Base-by-base conservation (phyloP, 768 basidiomycete species). In the Tephrocybe sp. region DNA sequence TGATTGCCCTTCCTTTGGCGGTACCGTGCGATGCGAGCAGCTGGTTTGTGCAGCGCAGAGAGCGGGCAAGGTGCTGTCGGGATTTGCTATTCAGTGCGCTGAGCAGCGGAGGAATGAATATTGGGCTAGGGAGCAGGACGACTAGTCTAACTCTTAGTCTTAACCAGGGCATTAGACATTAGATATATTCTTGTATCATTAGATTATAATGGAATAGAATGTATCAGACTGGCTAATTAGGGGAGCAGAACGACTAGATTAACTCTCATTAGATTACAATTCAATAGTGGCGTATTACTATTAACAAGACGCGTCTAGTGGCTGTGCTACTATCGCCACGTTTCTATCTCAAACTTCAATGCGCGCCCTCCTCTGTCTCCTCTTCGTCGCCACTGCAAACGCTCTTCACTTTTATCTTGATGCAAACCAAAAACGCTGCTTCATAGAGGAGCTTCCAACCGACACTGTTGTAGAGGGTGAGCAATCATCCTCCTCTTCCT, bases 391-490 rank as follows among this genome's bases (percentile, higher is more conserved):
- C 19, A 63, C 76, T 16, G 77, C 74, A 15, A 79, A 86, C 64
- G 92, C 90, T 24, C 84, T 99, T 22, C 97, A 99, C 65, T 97
- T 98, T 69, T 99, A 99, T 66, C 82, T 99, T 50, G 93, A 97
- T 64, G 86, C 93, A 15, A 89, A 91, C 63, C 92, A 97, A 68
- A 86, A 88, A 61, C 81, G 89, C 40, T 99, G 97, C 67, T 98
- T 98, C 71, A 81, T 98, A 51, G 97, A 98, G 64, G 97, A 99
- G 66, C 74, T 98, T 16, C 96, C 97, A 11, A 84, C 85, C 2
- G 89, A 96, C 68, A 98, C 94, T n/a, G 86, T 94, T 24, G 91
- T 96, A 30, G 91, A 97, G 76, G 92, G 95, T 90, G 60, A 52
- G 76, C 26, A 15, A 34, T 9, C 7, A 7, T 34, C 16, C 9